A percentile compares a stretch with the other conserved stretches of the same genome.
phyloP scores from a whole-genome alignment of 1,284 basidiomycete species.

The Ceratobasidium sp. region DNA sequence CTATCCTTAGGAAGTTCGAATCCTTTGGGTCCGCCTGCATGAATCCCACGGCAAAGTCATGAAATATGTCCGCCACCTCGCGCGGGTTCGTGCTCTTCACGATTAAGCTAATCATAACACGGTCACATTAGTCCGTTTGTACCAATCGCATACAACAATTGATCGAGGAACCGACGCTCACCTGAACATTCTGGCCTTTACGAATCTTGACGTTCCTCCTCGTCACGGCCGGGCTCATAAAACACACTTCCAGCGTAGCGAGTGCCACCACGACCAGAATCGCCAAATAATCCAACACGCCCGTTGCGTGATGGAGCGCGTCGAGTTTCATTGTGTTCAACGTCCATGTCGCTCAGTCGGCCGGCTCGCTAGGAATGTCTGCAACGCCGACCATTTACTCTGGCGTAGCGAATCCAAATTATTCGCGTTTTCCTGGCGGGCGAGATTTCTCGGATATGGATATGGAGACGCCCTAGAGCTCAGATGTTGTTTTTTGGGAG shows the following conservation, averaged over 20 bases:
- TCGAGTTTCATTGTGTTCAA: constrained; percentile 93
- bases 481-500: constrained; percentile 98
- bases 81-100: constrained; percentile 92
- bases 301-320: constrained; percentile 86
- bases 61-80: constrained; percentile 93
- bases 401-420: constrained; percentile 79
- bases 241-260: constrained; percentile 91
- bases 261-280: constrained; percentile 98
- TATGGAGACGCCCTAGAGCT: constrained; percentile 79
- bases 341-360: constrained; percentile 79
- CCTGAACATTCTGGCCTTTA: constrained; percentile 88
- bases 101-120: constrained; percentile 74
- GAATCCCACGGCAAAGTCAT: constrained; percentile 87
- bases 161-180: constrained; percentile 58
- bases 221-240: constrained; percentile 94
- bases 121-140: not conserved
- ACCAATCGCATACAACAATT: too few relatives aligned
- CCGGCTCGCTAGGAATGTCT: constrained; percentile 62
- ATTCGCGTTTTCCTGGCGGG: constrained; percentile 53
- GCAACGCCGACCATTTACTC: constrained; percentile 65
- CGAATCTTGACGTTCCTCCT: constrained; percentile 95
- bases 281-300: constrained; percentile 91
- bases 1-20: constrained; percentile 87
- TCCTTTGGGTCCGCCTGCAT: constrained; percentile 84
- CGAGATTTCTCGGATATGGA: constrained; percentile 51